phyloP scores from a whole-genome alignment of 129 eudicot genomes.

The Flaveria sonorensis region DNA sequence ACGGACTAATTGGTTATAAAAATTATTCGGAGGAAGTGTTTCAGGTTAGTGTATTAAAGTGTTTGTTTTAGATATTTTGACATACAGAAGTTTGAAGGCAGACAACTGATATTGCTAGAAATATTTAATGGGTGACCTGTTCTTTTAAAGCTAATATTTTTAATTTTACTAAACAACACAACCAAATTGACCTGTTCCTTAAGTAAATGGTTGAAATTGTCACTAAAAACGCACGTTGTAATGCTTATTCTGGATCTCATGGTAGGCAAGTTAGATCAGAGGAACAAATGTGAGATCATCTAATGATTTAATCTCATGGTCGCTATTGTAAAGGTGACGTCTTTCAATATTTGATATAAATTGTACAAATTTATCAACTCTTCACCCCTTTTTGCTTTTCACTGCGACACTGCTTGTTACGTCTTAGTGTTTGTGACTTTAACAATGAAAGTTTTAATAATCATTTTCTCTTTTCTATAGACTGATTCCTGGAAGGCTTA shows the following conservation, averaged over 20 bases:
- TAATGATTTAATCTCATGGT: neutral
- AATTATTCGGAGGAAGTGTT: too few species aligned
- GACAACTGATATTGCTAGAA: neutral
- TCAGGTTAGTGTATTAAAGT: too few species aligned
- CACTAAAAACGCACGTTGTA: neutral
- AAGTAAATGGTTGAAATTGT: neutral
- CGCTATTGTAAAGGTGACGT: neutral
- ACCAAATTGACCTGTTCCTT: neutral
- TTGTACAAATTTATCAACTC: too few species aligned
- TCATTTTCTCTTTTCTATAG: slow-evolving; percentile 36
- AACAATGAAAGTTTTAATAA: slow-evolving; percentile 5
- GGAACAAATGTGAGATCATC: neutral
- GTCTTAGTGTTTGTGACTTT: neutral
- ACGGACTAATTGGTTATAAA: too few species aligned
- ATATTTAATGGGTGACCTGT: neutral
- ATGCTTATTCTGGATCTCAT: neutral
- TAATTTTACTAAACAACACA: neutral
- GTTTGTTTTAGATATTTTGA: too few species aligned
- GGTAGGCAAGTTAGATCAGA: neutral
- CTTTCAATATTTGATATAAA: neutral
- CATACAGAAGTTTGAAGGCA: neutral
- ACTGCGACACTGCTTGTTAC: too few species aligned
- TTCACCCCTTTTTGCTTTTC: too few species aligned
- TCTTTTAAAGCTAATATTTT: neutral
- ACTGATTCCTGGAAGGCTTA: slow-evolving; percentile 52